phyloP scores from a whole-genome alignment of 805 yeast species.

The Candida ipomoeae region DNA sequence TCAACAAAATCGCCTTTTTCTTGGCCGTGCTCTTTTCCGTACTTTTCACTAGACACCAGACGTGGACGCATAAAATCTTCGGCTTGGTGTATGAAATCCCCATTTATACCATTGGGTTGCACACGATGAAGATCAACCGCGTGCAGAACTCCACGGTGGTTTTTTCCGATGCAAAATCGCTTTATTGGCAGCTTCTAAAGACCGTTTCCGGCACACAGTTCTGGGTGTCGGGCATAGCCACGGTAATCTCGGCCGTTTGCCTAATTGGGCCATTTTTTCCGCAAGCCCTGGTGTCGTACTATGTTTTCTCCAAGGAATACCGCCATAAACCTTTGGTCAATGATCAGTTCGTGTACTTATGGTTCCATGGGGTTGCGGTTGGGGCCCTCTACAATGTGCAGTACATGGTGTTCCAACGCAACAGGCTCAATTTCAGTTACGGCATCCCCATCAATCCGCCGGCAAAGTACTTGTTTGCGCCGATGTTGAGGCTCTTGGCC shows the following conservation, averaged over 20 bases:
- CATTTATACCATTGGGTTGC: slow-evolving; percentile 25
- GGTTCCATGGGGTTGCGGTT: slow-evolving; percentile 41
- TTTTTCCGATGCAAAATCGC: slow-evolving; percentile 29
- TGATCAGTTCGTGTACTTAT: slow-evolving; percentile 46
- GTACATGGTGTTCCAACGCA: slow-evolving; percentile 51
- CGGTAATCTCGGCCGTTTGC: slow-evolving; percentile 21
- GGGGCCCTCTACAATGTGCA: slow-evolving; percentile 47
- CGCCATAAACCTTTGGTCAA: slow-evolving; percentile 35
- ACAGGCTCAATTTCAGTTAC: slow-evolving; percentile 46
- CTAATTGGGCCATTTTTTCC: slow-evolving; percentile 23
- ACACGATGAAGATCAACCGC: slow-evolving; percentile 25
- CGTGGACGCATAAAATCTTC: slow-evolving; percentile 25
- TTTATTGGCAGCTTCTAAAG: slow-evolving; percentile 26
- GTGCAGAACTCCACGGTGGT: slow-evolving; percentile 27
- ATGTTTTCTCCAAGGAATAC: slow-evolving; percentile 36
- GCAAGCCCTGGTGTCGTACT: slow-evolving; percentile 25
- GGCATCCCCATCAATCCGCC: slow-evolving; percentile 39
- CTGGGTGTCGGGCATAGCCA: background rate
- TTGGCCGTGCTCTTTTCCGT: slow-evolving; percentile 25
- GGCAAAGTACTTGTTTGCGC: slow-evolving; percentile 25
- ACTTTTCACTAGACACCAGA: slow-evolving; percentile 25
- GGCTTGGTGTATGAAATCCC: slow-evolving; percentile 28
- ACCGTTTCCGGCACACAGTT: background rate
- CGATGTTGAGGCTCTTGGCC: slow-evolving; percentile 29
- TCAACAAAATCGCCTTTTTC: slow-evolving; percentile 28